Evolutionary conservation across 352 stramenopile species (phyloP), one percentile per base, ranked within the genome.

Genomic region (Thraustotheca clavata): DNA sequence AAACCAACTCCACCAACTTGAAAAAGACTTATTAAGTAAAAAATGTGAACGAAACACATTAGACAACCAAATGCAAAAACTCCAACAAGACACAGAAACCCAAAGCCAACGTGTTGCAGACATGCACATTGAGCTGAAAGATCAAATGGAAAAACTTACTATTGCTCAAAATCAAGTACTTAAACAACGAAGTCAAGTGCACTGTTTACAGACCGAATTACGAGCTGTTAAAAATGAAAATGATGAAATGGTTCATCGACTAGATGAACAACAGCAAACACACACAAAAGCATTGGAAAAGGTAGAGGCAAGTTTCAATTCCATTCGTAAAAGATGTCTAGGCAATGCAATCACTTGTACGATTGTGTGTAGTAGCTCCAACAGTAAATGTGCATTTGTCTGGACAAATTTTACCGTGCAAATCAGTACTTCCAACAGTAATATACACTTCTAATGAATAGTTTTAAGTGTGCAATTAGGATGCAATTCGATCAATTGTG

Each of bases 361-460:
- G 84, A 1, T 69, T 93, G 3, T 93, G 82, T 32, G 76, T 91
- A 1, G 80, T 93, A 14, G 82, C 84, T n/a, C 84, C 82, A 3
- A 93, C 82, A 0, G 82, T 91, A 6, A 91, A 91, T 43, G 82
- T 91, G 14, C 80, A 91, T 50, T 59, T 93, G 34, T 59, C 62
- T 22, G 79, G 72, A 18, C 71, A 76, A 31, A 73, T 67, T 6
- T 26, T 69, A 20, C 60, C 73, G 12, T 63, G 59, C 43, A 69
- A 75, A 38, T 70, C 71, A 24, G 62, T 59, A 31, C 14, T 39
- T 0, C 46, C 69, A 0, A 26, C 67, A 62, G 14, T 39, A 32
- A 11, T 38, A 0, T 34, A 31, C 0, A 32, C 69, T 35, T 14
- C 50, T 62, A 7, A 35, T 74, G 1, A 61, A 69, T 35, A 49